Evolutionary conservation across 129 eudicot species (phyloP).

Genomic region (Flaveria sonorensis): DNA sequence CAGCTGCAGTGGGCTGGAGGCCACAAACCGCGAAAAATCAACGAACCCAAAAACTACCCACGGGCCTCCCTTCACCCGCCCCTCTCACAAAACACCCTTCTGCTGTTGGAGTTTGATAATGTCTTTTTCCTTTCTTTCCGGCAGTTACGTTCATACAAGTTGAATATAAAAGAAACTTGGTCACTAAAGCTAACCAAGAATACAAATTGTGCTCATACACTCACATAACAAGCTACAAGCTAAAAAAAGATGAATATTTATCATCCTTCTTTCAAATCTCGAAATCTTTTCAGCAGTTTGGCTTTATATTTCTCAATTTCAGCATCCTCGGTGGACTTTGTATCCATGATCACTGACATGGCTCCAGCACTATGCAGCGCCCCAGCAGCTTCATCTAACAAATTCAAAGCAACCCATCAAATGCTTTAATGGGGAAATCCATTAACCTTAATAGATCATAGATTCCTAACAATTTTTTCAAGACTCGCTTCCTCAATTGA

Average conservation of each 20-base stretch:
- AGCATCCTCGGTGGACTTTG: constrained; percentile 52
- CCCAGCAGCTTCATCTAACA: constrained; percentile 71
- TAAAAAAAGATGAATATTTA: background rate
- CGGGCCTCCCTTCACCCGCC: too few species aligned
- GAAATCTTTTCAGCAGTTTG: constrained; percentile 64
- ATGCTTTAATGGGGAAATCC: background rate
- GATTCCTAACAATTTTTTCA: background rate
- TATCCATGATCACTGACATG: constrained; percentile 56
- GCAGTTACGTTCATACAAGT: background rate
- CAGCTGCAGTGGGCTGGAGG: too few species aligned
- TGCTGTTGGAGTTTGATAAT: too few species aligned
- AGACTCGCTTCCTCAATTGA: background rate
- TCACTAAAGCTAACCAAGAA: background rate
- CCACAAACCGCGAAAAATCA: too few species aligned
- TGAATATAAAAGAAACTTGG: background rate
- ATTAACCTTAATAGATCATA: background rate
- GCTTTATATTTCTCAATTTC: constrained; percentile 60
- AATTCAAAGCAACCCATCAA: background rate
- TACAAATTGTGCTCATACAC: background rate
- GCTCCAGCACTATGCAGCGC: constrained; percentile 77
- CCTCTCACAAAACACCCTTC: too few species aligned
- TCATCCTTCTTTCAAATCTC: constrained; percentile 39
- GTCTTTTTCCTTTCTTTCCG: too few species aligned
- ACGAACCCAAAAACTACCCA: too few species aligned
- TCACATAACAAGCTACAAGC: background rate